Conservation (phyloP, 148 eudicot genomes). For the Drosera capensis region DNA sequence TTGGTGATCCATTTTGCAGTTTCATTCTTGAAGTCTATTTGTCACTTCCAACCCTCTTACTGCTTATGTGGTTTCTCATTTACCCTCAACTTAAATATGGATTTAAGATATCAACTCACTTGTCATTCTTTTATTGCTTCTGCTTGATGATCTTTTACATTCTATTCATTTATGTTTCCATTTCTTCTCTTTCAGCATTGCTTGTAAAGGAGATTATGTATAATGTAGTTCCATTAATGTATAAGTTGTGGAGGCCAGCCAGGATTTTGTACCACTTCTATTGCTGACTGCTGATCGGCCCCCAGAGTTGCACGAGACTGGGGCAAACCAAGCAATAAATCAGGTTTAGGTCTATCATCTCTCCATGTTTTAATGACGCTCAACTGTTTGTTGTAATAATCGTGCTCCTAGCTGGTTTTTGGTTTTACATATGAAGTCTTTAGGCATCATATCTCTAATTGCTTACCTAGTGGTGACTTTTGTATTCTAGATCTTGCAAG, state of each 20-base stretch:
- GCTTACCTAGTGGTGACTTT: too few species aligned
- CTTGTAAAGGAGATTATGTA: background rate
- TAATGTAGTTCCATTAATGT: slow-evolving; percentile 3
- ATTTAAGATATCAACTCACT: too few species aligned
- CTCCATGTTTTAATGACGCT: slow-evolving; percentile 1
- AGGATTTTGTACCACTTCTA: slow-evolving; percentile 76
- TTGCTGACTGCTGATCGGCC: slow-evolving; percentile 97
- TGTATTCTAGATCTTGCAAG: too few species aligned
- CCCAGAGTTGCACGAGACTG: slow-evolving; percentile 70
- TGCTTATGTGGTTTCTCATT: too few species aligned
- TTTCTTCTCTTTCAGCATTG: background rate
- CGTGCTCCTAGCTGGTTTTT: background rate
- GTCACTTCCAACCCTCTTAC: too few species aligned
- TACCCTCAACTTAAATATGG: too few species aligned
- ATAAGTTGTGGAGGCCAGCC: slow-evolving; percentile 97
- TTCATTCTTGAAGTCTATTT: too few species aligned
- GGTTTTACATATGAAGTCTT: background rate
- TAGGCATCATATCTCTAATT: too few species aligned
- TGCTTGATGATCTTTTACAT: background rate
- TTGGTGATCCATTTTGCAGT: too few species aligned
- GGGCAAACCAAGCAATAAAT: slow-evolving; percentile 96
- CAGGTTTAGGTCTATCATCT: slow-evolving; percentile 37
- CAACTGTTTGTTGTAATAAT: background rate
- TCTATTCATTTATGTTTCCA: background rate
- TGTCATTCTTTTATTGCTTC: background rate